Percentiles rank a stretch among this genome's conserved stretches.
phyloP scores from a whole-genome alignment of 192 early-diverging fungal genomes.

The Fimicolochytrium jonesii region DNA sequence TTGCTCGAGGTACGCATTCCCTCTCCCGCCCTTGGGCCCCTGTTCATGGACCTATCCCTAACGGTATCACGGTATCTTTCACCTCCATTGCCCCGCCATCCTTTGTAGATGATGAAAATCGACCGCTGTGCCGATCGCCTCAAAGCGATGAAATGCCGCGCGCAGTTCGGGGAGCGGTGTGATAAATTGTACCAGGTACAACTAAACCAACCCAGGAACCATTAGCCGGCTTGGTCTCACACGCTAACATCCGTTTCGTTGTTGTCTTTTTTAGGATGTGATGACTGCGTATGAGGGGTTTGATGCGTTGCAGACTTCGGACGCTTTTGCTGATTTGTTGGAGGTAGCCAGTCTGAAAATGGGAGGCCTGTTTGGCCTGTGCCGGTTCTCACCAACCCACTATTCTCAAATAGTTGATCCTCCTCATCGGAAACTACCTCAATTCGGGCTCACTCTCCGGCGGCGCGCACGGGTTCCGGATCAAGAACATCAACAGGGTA shows the following conservation, averaged over 20 bases:
- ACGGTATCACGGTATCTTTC: no score
- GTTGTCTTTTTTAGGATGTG: no score
- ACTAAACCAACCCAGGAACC: no score
- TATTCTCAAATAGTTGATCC: conserved; percentile 30
- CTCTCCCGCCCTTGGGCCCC: no score
- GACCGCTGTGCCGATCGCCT: conserved; percentile 19
- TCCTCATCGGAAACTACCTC: conserved; percentile 43
- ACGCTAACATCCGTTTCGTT: no score
- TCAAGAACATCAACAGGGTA: conserved; percentile 40
- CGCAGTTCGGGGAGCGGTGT: conserved; percentile 29
- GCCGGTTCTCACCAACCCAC: conserved; percentile 2
- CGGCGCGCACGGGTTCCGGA: conserved; percentile 38
- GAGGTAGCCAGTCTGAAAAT: conserved; percentile 19
- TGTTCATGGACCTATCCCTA: no score
- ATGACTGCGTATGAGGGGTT: conserved; percentile 13
- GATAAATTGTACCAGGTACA: conserved; percentile 27
- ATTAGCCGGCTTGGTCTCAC: no score
- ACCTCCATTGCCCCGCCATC: no score
- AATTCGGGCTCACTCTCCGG: conserved; percentile 41
- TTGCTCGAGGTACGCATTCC: conserved; percentile 5
- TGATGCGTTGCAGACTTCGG: conserved; percentile 21
- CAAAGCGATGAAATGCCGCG: conserved; percentile 29
- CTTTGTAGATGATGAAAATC: conserved; percentile 34
- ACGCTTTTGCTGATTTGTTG: conserved; percentile 32
- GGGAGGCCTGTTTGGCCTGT: not conserved